These are phyloP conservation scores for Mucor lusitanicus DNA, from an alignment of 371 early-diverging fungal species.

Conservation along the genomic window DNA sequence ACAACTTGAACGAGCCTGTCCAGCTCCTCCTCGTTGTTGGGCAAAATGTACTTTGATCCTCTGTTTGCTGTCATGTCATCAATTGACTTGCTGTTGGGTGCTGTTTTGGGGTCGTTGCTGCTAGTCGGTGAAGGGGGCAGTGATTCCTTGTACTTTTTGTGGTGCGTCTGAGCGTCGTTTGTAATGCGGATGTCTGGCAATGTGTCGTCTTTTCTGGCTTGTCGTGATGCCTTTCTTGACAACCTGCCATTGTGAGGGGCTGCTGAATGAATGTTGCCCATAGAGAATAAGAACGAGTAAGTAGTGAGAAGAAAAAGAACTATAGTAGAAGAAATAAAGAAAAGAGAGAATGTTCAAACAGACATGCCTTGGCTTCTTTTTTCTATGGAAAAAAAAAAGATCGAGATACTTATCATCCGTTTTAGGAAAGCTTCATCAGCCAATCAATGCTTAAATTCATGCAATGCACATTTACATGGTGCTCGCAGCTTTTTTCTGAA, in stretches of 20 bases:
- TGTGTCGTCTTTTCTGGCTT: background rate
- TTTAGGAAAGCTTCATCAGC: background rate
- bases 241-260: background rate
- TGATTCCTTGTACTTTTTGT: background rate
- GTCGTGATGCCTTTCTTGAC: background rate
- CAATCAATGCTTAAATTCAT: constrained; percentile 14
- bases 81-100: background rate
- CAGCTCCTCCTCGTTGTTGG: constrained; percentile 37
- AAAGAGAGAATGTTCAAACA: background rate
- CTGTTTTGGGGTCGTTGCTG: background rate
- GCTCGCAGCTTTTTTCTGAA: background rate
- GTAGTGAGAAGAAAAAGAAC: background rate
- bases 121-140: constrained; percentile 5
- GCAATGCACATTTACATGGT: background rate
- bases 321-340: background rate
- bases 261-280: constrained; percentile 9
- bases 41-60: constrained; percentile 32
- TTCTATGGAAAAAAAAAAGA: background rate
- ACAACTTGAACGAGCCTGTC: constrained; percentile 42
- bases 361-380: background rate
- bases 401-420: background rate
- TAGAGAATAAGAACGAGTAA: background rate
- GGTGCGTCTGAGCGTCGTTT: background rate
- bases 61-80: background rate
- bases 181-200: background rate